Evolutionary conservation across 164 flowering plant genomes (phyloP).

Genomic region (Stephania cephalantha): DNA sequence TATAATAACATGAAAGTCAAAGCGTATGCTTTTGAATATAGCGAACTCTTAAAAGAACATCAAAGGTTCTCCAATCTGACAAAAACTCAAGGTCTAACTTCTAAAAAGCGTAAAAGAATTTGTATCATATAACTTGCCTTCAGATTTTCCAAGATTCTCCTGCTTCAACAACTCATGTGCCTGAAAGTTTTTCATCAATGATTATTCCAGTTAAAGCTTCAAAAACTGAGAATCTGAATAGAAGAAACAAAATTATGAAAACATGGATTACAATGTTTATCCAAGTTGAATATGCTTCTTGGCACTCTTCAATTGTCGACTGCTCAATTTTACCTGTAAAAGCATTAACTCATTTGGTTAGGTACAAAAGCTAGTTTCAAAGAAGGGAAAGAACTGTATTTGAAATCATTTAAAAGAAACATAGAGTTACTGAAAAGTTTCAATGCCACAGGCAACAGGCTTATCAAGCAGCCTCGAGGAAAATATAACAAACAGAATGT

Average conservation of each 20-base stretch:
- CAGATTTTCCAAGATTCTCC: constrained; percentile 39
- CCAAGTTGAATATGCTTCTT: constrained; percentile 76
- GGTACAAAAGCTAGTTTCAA: background rate
- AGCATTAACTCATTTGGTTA: constrained; percentile 9
- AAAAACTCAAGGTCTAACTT: background rate
- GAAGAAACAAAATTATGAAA: constrained; percentile 4
- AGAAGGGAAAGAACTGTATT: background rate
- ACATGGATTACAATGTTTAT: constrained; percentile 43
- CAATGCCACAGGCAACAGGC: background rate
- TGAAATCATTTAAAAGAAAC: background rate
- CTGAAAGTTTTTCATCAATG: constrained; percentile 31
- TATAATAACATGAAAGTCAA: background rate
- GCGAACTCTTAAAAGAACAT: background rate
- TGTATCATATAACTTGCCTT: constrained; percentile 25
- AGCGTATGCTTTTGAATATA: background rate
- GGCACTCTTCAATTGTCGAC: constrained; percentile 81
- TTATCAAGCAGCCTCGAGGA: background rate
- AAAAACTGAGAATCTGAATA: background rate
- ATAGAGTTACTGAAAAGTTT: background rate
- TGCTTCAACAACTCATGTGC: constrained; percentile 70
- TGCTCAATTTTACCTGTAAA: constrained; percentile 87
- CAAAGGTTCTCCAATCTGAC: background rate
- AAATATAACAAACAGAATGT: background rate
- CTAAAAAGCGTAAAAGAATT: background rate
- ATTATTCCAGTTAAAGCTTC: background rate